phyloP scores from a whole-genome alignment of 495 filamentous ascomycete species.

The Penicillium pancosmium region DNA sequence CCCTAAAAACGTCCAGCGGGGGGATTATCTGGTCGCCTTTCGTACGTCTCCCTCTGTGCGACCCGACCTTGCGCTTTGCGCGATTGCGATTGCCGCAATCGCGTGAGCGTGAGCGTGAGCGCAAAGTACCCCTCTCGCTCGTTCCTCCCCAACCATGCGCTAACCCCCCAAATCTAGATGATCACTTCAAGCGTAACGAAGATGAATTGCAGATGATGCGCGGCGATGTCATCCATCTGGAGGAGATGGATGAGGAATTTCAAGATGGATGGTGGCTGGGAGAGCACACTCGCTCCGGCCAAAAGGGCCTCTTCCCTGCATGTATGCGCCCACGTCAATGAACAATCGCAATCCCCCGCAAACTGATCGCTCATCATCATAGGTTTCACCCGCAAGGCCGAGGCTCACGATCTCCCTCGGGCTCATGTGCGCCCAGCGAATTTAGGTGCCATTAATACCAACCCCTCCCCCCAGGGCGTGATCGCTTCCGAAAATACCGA shows the following conservation, averaged over 20 bases:
- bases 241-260: conserved; percentile 96
- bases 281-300: conserved; percentile 70
- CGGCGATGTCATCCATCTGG: conserved; percentile 86
- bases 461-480: conserved; percentile 8
- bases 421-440: conserved; percentile 6
- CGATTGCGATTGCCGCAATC: conserved; percentile 10
- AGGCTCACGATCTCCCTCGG: conserved; percentile 13
- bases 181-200: conserved; percentile 84
- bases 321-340: conserved; percentile 52
- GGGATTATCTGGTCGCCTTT: conserved; percentile 73
- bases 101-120: not conserved
- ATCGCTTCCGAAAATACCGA: conserved; percentile 23
- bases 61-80: conserved; percentile 1
- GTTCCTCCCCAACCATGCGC: conserved; percentile 11
- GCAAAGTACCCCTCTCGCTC: conserved; percentile 5
- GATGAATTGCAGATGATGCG: conserved; percentile 90
- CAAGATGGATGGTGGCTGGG: conserved; percentile 98
- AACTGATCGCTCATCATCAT: not conserved
- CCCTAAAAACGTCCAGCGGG: conserved; percentile 55
- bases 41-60: conserved; percentile 59
- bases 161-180: conserved; percentile 52
- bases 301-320: conserved; percentile 87
- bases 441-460: conserved; percentile 12
- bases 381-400: conserved; percentile 30
- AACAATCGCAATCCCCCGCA: not conserved